Evolutionary conservation across 116 monocot genomes (phyloP).

Genomic region (Zostera marina): DNA sequence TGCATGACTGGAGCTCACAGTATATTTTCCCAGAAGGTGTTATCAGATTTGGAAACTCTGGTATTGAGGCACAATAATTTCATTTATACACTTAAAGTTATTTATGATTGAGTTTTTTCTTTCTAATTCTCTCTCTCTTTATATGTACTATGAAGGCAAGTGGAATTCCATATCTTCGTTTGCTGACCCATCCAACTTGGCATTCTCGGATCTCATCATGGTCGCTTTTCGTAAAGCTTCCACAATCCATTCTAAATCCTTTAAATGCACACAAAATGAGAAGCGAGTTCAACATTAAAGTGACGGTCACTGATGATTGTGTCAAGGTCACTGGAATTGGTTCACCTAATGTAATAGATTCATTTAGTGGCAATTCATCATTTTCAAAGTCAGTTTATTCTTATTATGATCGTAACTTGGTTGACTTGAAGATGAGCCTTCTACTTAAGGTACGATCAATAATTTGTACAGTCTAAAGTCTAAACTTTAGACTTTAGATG

Average conservation of each 20-base stretch:
- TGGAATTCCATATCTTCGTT: conserved; percentile 62
- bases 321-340: conserved; percentile 71
- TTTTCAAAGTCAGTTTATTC: conserved; percentile 24
- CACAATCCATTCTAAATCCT: conserved; percentile 32
- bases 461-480: too few relatives aligned
- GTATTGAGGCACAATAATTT: too few relatives aligned
- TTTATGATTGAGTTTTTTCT: not conserved
- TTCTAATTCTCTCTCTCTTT: too few relatives aligned
- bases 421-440: conserved; percentile 67
- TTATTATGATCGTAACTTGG: conserved; percentile 76
- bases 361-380: too few relatives aligned
- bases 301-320: conserved; percentile 68
- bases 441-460: conserved; percentile 74
- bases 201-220: conserved; percentile 89
- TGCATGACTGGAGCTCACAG: conserved; percentile 83
- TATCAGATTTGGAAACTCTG: conserved; percentile 51
- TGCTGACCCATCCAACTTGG: conserved; percentile 74
- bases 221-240: conserved; percentile 70
- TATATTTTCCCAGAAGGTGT: conserved; percentile 61
- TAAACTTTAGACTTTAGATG: too few relatives aligned
- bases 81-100: too few relatives aligned
- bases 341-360: conserved; percentile 37
- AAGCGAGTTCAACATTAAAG: conserved; percentile 42
- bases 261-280: conserved; percentile 16
- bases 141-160: conserved; percentile 27